Base-by-base conservation (phyloP, 495 filamentous ascomycete species). In the Penicillium maclennaniae region DNA sequence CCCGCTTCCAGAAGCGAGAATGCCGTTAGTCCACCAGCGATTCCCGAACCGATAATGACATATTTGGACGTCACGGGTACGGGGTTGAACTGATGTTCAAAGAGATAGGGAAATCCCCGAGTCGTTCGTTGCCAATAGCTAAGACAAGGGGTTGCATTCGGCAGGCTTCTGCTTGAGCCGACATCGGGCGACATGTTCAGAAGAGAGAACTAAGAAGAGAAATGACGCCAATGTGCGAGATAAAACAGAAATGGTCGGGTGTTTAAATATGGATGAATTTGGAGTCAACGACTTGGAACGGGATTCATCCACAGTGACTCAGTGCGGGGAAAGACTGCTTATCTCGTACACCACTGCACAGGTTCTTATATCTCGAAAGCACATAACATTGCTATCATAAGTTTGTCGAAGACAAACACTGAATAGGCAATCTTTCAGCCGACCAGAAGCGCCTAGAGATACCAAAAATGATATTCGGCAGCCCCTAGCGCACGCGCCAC, bases 91-190 rank as follows among this genome's bases (percentile, higher is more conserved):
- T 45, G 42, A 38, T 69, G 63, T 12, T 55, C 60, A 28, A 59
- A 46, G 7, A 69, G 38, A 53, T 61, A 38, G 3, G 55, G 60
- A 34, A 62, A 69, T 19, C 49, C 55, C 16, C 67, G 64, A 16
- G 64, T 69, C 3, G 67, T 69, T n/a, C 60, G 64, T 21, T 69
- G 67, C 67, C 67, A 69, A 42, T 65, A 69, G 21, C 66, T 69
- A 26, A 67, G 41, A 27, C 63, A 56, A 23, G 66, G 61, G 8
- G 43, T 53, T 20, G 31, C n/a, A n/a, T 59, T 56, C 3, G 66
- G 63, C 28, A 67, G 41, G 43, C 56, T 69, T 38, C 52, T 57
- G 47, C 62, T 65, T 12, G 51, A 57, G 19, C 50, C 53, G 36
- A 28, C 17, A 7, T 40, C 15, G 43, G 43, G 6, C 31, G 31